Evolutionary conservation across 2,329 filamentous ascomycete genomes (phyloP), one percentile per base, ranked within the genome.

Genomic region (Venturia pyrina): DNA sequence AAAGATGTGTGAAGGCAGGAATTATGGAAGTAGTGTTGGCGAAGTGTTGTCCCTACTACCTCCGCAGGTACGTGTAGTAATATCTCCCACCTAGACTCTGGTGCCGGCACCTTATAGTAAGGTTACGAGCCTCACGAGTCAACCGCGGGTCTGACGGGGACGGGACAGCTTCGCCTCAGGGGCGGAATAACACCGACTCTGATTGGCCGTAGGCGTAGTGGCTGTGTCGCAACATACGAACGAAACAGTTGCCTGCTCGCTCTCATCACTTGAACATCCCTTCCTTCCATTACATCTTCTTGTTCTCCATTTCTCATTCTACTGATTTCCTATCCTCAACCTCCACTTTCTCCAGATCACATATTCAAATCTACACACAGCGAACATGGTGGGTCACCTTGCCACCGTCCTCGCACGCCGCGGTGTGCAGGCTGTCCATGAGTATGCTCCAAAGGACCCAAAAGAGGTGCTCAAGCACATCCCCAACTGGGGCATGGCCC

Each of bases 401-500:
- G 46, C 65, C 28, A 43, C 32, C 32, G 24, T 41, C 17, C 61
- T 66, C 24, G 65, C 46, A 7, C 60, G 61, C 7, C 65, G 65
- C 40, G 61, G 65, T 28, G 28, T 66, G 11, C 21, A 66, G 21
- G 46, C 37, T 40, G 61, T 43, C 28, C 34, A 57, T 21, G 48
- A 44, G 37, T n/a, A 64, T 32, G n/a, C 19, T 61, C 37, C 28
- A 19, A 40, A 48, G 8, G 43, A 48, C 32, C 43, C 40, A 5
- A 32, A 43, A 40, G 40, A 60, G 24, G 48, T 40, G 7, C 34
- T 53, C 21, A 24, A 34, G 28, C 50, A 76, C 65, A 68, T 77
- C 21, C 72, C 76, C 0, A 68, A 61, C 1, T 75, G 73, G 73
- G 73, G 73, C 34, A 62, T 70, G 13, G 66, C 68, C 3, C 48